These are phyloP conservation scores for Trichoderma breve DNA, from an alignment of 2,329 filamentous ascomycete genomes.

Conservation along the genomic window DNA sequence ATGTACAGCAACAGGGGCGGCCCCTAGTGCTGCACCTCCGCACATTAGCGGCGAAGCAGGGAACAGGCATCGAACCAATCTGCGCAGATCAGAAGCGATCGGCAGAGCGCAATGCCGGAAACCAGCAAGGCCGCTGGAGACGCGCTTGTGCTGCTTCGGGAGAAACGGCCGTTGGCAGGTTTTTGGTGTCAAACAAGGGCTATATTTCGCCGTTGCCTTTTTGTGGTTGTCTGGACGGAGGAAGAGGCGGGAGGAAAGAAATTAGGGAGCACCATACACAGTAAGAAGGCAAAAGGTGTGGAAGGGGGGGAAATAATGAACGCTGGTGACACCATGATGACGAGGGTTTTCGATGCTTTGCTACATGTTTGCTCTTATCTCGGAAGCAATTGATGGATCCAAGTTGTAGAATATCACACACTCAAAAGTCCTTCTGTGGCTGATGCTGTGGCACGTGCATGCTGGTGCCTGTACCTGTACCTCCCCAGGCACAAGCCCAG, in stretches of 20 bases:
- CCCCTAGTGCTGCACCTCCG: conserved; percentile 2
- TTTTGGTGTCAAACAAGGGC: not conserved
- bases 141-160: conserved; percentile 8
- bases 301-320: not conserved
- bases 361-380: not conserved
- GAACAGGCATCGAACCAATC: not conserved
- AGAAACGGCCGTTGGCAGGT: conserved; percentile 7
- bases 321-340: not conserved
- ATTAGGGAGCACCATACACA: not conserved
- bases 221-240: not conserved
- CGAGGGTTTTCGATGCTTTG: not conserved
- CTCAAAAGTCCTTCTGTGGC: not conserved
- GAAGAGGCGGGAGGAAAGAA: not conserved
- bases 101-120: conserved; percentile 2
- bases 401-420: not conserved
- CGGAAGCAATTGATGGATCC: not conserved
- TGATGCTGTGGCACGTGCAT: not conserved
- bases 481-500: not conserved
- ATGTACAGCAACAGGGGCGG: not conserved
- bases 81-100: conserved; percentile 11
- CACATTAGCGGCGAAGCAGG: not conserved
- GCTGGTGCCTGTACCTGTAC: not conserved
- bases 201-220: not conserved
- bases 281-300: not conserved
- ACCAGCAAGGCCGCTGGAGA: not conserved